These are phyloP conservation scores for Mortierella sp. DNA, from an alignment of 371 early-diverging fungal genomes.

Conservation along the genomic window DNA sequence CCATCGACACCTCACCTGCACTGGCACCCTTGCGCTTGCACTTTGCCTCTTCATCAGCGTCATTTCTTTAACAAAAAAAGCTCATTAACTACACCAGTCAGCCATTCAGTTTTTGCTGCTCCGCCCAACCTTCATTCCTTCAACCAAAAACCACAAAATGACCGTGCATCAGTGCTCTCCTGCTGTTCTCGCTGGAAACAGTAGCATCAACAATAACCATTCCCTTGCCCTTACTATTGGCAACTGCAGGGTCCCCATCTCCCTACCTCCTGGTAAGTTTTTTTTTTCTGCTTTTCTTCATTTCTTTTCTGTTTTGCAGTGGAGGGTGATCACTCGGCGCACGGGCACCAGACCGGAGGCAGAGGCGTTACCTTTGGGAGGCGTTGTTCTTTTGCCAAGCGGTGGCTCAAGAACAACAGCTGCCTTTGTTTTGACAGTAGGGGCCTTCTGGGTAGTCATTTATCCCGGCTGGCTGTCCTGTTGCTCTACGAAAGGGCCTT, in stretches of 20 bases:
- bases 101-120: background rate
- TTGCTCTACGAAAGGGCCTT: too few relatives aligned
- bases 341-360: background rate
- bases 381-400: background rate
- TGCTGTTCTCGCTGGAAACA: background rate
- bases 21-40: background rate
- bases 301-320: background rate
- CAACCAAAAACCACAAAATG: background rate
- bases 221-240: background rate
- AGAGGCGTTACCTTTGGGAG: background rate
- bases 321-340: slow-evolving; percentile 2
- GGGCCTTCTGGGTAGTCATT: too few relatives aligned
- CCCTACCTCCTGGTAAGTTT: slow-evolving; percentile 36
- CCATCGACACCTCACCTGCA: too few relatives aligned
- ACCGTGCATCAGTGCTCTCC: slow-evolving; percentile 10
- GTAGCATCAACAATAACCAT: background rate
- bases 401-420: background rate
- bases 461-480: too few relatives aligned
- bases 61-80: background rate
- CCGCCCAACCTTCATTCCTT: slow-evolving; percentile 18
- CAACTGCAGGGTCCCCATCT: slow-evolving; percentile 9
- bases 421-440: too few relatives aligned
- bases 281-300: background rate
- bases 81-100: background rate
- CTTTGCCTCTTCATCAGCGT: background rate